phyloP scores from a whole-genome alignment of 768 basidiomycete genomes.

The Suillus placidus region DNA sequence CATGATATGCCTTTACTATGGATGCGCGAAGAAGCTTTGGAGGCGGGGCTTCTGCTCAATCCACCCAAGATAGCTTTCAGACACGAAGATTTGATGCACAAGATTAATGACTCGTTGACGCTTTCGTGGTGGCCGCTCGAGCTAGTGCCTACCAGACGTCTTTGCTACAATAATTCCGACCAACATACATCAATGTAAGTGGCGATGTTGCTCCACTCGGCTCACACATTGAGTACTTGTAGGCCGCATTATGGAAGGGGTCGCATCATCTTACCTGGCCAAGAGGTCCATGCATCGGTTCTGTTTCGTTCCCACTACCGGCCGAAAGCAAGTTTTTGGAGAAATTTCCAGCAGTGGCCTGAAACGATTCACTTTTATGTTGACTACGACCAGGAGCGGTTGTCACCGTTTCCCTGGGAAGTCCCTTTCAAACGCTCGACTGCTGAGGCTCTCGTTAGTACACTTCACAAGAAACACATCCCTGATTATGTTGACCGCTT shows the following conservation, averaged over 20 bases:
- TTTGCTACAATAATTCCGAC: slow-evolving; percentile 31
- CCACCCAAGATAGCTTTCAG: slow-evolving; percentile 33
- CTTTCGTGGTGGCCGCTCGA: slow-evolving; percentile 28
- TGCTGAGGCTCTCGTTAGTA: slow-evolving; percentile 20
- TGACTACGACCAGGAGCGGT: neutral
- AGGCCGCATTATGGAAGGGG: slow-evolving; percentile 32
- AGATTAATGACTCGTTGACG: slow-evolving; percentile 22
- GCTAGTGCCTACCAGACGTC: slow-evolving; percentile 26
- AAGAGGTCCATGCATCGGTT: slow-evolving; percentile 35
- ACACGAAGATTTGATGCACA: slow-evolving; percentile 25
- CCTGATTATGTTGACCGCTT: slow-evolving; percentile 29
- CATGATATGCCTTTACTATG: slow-evolving; percentile 32
- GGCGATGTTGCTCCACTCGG: neutral
- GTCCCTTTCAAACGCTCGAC: slow-evolving; percentile 20
- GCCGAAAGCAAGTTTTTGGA: slow-evolving; percentile 26
- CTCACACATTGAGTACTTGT: slow-evolving; percentile 12
- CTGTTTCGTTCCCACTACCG: slow-evolving; percentile 35
- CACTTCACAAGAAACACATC: neutral
- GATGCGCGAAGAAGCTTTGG: slow-evolving; percentile 35
- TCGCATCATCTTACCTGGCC: slow-evolving; percentile 31
- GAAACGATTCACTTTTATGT: slow-evolving; percentile 16
- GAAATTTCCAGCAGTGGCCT: slow-evolving; percentile 27
- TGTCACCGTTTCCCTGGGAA: slow-evolving; percentile 27
- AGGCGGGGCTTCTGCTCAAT: slow-evolving; percentile 25
- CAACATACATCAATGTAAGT: slow-evolving; percentile 24